A percentile compares a stretch with the other conserved stretches of the same genome.
Conservation (phyloP, 179 eudicot genomes). For the Corrigiola litoralis region DNA sequence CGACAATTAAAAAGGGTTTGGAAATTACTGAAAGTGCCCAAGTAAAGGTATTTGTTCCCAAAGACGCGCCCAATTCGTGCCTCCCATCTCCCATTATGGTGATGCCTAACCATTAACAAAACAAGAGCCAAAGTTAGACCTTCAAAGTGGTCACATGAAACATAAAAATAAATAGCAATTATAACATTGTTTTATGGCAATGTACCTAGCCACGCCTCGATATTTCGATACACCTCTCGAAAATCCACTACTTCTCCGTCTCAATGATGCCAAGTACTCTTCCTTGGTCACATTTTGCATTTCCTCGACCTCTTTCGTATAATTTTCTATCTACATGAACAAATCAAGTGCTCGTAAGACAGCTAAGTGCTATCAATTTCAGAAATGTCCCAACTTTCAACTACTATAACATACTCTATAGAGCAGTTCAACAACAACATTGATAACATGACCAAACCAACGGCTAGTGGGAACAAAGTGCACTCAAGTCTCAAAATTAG, state of each 20-base stretch:
- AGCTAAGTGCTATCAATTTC: no score
- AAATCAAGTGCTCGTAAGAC: background rate
- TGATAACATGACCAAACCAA: constrained; percentile 2
- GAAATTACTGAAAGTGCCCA: constrained; percentile 55
- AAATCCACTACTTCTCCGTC: constrained; percentile 82
- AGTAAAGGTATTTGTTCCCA: constrained; percentile 56
- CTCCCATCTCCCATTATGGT: constrained; percentile 63
- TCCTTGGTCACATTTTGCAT: constrained; percentile 71
- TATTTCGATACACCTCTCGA: constrained; percentile 90
- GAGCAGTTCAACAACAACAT: background rate
- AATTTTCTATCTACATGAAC: constrained; percentile 47
- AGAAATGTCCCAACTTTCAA: no score
- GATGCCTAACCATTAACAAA: constrained; percentile 36
- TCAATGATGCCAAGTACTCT: constrained; percentile 73
- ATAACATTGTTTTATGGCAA: background rate
- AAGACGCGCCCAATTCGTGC: constrained; percentile 57
- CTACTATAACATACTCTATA: background rate
- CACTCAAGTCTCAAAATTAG: constrained; percentile 11
- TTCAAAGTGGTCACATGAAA: background rate
- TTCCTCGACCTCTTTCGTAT: constrained; percentile 60
- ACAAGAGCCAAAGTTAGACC: background rate
- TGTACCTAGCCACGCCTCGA: constrained; percentile 89
- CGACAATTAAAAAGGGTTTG: background rate
- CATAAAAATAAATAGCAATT: background rate
- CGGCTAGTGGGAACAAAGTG: constrained; percentile 24